Evolutionary conservation across 1,284 basidiomycete genomes (phyloP), one percentile per base, ranked within the genome.

Genomic region (Sparassis latifolia): DNA sequence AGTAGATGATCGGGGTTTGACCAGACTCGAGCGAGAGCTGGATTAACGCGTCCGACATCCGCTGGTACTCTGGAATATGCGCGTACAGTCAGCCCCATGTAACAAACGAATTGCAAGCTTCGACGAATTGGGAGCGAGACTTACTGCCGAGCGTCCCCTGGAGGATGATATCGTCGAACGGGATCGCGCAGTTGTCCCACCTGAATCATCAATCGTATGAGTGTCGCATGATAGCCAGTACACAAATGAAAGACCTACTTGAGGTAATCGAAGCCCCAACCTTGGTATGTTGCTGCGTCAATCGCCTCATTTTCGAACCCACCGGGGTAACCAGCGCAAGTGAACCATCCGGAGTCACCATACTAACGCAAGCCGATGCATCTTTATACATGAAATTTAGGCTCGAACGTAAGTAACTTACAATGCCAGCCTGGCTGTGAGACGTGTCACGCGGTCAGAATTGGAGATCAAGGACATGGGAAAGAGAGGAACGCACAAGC

Each of bases 101-200:
- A 20, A 20, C 20, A 20, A 20, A 20, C 20, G 20, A 20, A 20
- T 20, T 20, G 20, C 20, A 20, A 20, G 20, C 20, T 20, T 20
- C 20, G 20, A 20, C 20, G 20, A 20, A 20, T 37, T 6, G 6
- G 6, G 35, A 37, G 12, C 35, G 6, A 20, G 2, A 67, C 74
- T 52, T 57, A 76, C 75, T 74, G 47, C 76, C 76, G 33, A 72
- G 55, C 28, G 71, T 72, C 4, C 71, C 71, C 57, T 75, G 58
- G 20, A 68, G 68, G 43, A 72, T 67, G 50, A 77, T 66, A 41
- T 66, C 65, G 54, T 77, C 74, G 55, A 66, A 75, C 0, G 76
- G 75, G 50, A 76, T 74, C 76, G 30, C 65, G 55, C 76, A 78
- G 55, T 78, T 78, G 56, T 78, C 76, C 51, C 66, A 74, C 53